Conservation (phyloP, 352 stramenopile species). For the Pythium periplocum region DNA sequence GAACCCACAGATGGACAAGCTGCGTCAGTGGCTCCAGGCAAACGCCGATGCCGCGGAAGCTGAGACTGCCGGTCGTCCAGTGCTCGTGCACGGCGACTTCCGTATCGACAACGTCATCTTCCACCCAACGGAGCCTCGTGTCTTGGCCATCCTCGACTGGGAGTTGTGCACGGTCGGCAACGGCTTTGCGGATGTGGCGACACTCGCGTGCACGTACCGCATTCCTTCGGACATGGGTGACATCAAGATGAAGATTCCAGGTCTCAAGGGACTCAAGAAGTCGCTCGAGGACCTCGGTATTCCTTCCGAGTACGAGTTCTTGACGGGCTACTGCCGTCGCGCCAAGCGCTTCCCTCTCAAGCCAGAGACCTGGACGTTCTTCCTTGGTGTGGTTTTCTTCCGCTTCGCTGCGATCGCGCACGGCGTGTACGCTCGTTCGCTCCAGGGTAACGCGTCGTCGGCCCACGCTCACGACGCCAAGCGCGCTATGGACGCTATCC, state of each 20-base stretch:
- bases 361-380: slow-evolving; percentile 67
- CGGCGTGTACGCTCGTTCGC: slow-evolving; percentile 68
- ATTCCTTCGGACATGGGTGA: slow-evolving; percentile 28
- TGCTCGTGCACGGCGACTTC: slow-evolving; percentile 86
- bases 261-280: slow-evolving; percentile 26
- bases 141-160: slow-evolving; percentile 85
- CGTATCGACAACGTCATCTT: slow-evolving; percentile 86
- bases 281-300: slow-evolving; percentile 56
- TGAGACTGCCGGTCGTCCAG: slow-evolving; percentile 27
- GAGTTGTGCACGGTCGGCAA: slow-evolving; percentile 86
- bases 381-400: slow-evolving; percentile 65
- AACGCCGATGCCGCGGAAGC: slow-evolving; percentile 40
- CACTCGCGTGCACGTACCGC: slow-evolving; percentile 50
- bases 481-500: slow-evolving; percentile 57
- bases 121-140: slow-evolving; percentile 75
- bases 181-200: slow-evolving; percentile 75
- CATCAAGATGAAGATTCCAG: slow-evolving; percentile 50
- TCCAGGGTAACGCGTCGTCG: slow-evolving; percentile 77
- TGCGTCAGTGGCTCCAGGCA: slow-evolving; percentile 51
- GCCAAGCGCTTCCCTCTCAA: slow-evolving; percentile 43
- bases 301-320: slow-evolving; percentile 47
- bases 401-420: slow-evolving; percentile 77
- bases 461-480: slow-evolving; percentile 66
- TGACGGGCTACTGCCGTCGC: slow-evolving; percentile 57
- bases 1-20: slow-evolving; percentile 41